phyloP scores from a whole-genome alignment of 306 rosid genomes.

The Fagus sylvatica region DNA sequence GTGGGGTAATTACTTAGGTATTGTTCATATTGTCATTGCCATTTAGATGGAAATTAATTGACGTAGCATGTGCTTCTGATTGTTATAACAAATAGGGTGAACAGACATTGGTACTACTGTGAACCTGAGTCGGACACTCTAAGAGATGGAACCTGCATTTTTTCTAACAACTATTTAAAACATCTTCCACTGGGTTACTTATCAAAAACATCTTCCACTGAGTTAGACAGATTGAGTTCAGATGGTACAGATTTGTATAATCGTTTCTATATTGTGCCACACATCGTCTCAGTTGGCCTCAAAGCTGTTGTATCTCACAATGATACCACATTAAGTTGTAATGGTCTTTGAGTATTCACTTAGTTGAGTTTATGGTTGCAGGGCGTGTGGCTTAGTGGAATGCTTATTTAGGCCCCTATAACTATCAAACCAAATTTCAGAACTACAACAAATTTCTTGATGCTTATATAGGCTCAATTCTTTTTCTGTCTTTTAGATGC shows the following conservation, averaged over 20 bases:
- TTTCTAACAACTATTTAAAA: too few relatives aligned
- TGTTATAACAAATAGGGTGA: not conserved
- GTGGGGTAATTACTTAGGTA: not conserved
- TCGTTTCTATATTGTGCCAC: too few relatives aligned
- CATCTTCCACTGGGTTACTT: too few relatives aligned
- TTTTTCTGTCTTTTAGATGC: not conserved
- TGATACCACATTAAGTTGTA: too few relatives aligned
- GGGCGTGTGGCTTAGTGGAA: not conserved
- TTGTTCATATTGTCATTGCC: not conserved
- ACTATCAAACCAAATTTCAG: not conserved
- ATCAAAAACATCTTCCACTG: too few relatives aligned
- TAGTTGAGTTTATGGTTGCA: not conserved
- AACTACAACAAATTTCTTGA: not conserved
- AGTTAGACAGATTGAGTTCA: too few relatives aligned
- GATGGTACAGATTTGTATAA: too few relatives aligned
- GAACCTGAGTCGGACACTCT: not conserved
- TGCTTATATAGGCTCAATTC: not conserved
- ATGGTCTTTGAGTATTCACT: not conserved
- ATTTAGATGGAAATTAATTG: not conserved
- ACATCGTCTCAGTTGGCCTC: too few relatives aligned
- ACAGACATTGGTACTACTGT: not conserved
- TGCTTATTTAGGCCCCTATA: not conserved
- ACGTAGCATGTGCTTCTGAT: not conserved
- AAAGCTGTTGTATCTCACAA: too few relatives aligned
- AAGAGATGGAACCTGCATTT: not conserved